phyloP scores from a whole-genome alignment of 352 stramenopile species.

The Phytophthora sojae region DNA sequence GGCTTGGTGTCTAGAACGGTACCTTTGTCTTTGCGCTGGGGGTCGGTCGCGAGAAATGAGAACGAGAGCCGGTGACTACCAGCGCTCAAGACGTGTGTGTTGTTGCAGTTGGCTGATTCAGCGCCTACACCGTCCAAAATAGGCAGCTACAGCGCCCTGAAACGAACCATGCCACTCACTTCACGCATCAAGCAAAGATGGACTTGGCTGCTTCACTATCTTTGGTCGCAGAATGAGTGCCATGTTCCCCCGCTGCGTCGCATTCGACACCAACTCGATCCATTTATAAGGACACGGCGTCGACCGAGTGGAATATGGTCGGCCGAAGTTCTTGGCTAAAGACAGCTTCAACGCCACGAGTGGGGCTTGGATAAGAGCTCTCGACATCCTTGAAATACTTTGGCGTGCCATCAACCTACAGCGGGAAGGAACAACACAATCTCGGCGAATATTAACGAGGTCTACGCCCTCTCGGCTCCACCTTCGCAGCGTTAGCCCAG shows the following conservation, averaged over 20 bases:
- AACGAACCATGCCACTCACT: slow-evolving; percentile 19
- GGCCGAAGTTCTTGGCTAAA: background rate
- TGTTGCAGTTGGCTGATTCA: background rate
- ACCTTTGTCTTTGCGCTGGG: slow-evolving; percentile 7
- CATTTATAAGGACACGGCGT: background rate
- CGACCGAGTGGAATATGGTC: background rate
- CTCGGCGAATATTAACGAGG: background rate
- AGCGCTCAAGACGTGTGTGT: background rate
- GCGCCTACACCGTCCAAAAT: slow-evolving; percentile 20
- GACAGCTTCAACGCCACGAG: background rate
- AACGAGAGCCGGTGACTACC: slow-evolving; percentile 10
- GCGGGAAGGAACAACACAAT: slow-evolving; percentile 7
- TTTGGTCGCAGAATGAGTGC: slow-evolving; percentile 5
- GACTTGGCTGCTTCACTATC: slow-evolving; percentile 12
- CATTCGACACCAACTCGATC: background rate
- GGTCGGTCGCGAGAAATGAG: slow-evolving; percentile 23
- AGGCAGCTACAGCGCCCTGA: slow-evolving; percentile 6
- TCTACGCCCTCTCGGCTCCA: background rate
- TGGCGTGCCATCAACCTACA: background rate
- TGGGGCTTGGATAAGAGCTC: background rate
- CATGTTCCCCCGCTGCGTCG: background rate
- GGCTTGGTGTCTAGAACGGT: background rate
- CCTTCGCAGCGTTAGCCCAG: slow-evolving; percentile 3
- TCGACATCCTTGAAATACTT: slow-evolving; percentile 1
- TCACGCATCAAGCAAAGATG: slow-evolving; percentile 2